phyloP scores from a whole-genome alignment of 345 rosid species.

The Angophora floribunda region DNA sequence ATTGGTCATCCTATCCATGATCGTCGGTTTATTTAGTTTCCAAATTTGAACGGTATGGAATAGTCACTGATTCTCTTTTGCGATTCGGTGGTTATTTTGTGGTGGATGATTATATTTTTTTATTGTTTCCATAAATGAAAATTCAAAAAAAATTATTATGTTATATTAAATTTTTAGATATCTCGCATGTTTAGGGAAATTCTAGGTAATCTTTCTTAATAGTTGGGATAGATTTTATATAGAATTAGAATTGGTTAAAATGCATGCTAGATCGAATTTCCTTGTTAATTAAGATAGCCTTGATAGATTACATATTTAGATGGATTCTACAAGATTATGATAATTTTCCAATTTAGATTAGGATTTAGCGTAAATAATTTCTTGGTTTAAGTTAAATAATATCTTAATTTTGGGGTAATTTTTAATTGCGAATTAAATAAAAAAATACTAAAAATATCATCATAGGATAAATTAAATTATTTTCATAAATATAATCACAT shows the following conservation, averaged over 20 bases:
- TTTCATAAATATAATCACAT: not conserved
- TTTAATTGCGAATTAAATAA: too few relatives aligned
- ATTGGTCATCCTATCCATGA: too few relatives aligned
- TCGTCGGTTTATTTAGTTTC: not conserved
- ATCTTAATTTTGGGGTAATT: too few relatives aligned
- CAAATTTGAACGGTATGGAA: not conserved
- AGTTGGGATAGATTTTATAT: too few relatives aligned
- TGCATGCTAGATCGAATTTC: not conserved
- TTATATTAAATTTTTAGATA: not conserved
- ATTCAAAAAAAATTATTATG: too few relatives aligned
- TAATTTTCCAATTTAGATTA: too few relatives aligned
- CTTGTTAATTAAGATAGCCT: not conserved
- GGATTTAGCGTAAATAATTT: not conserved
- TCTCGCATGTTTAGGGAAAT: too few relatives aligned
- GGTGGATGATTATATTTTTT: too few relatives aligned
- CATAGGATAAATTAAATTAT: too few relatives aligned
- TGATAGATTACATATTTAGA: not conserved
- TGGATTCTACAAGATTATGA: not conserved
- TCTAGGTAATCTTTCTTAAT: not conserved
- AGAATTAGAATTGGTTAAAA: not conserved
- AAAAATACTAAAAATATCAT: not conserved
- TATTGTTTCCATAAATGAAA: not conserved
- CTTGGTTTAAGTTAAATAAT: too few relatives aligned
- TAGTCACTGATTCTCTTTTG: not conserved
- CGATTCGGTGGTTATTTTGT: not conserved